Base-by-base conservation (phyloP, 1,139 yeast species). In the Suhomyces guaymorum region DNA sequence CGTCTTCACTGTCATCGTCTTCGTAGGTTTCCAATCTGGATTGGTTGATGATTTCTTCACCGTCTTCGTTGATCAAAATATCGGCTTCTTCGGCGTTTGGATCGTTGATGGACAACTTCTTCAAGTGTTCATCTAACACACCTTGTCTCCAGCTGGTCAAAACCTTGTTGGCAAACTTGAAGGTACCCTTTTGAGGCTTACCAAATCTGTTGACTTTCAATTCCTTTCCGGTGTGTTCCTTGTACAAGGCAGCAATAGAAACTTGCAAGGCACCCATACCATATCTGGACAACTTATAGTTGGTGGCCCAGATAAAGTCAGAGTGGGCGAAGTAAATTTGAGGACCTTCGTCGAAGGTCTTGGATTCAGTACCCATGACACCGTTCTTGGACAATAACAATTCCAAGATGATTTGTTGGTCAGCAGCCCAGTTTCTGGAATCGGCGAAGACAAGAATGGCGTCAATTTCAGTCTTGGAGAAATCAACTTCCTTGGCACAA, bases 201-300 rank as follows among this genome's bases (percentile, higher is more conserved):
- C 95, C 95, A 52, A 83, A 84, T 55, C 90, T 66, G 43, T 82
- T 82, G 29, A 84, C 89, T 50, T 80, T 78, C 51, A 85, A 69
- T 52, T 84, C 90, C 44, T 71, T 73, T 39, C 94, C 94, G 4
- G 94, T 84, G 54, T 82, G 89, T 54, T 84, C 94, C 54, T 81
- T 75, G 59, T 78, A 85, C 35, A 85, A 67, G 0, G 94, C 95
- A 35, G 90, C 89, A 55, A 83, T 80, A 11, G 92, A 82, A 31
- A 85, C 90, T 58, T 83, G 94, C 48, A 85, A 69, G 2, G 95
- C 95, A 44, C 95, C 95, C 94, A 85, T 85, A 44, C 95, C 95
- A 56, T 85, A 84, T 58, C 95, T 71, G 16, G 86, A 79, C 43
- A 84, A 70, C 48, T 78, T 81, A 55, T 85, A 85, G 57, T 85